Evolutionary conservation across 169 alveolate species (phyloP).

Genomic region (Plasmodium gaboni): DNA sequence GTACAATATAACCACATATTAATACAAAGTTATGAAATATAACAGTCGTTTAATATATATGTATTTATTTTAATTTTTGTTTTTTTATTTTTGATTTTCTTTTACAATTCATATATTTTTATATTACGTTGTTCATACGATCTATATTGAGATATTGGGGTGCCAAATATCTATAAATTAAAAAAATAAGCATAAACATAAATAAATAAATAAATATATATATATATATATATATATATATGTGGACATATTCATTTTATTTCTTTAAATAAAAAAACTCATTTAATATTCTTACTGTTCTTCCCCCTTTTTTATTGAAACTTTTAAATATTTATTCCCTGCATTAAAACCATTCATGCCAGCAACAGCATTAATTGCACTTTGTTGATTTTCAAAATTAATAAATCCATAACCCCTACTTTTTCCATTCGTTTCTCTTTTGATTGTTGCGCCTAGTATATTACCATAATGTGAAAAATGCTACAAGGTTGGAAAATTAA

Average conservation of each 20-base stretch:
- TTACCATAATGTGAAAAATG: slow-evolving; percentile 89
- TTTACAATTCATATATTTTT: neutral
- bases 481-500: slow-evolving; percentile 13
- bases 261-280: neutral
- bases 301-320: slow-evolving; percentile 91
- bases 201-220: neutral
- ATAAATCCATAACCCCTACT: slow-evolving; percentile 93
- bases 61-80: neutral
- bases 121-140: slow-evolving; percentile 62
- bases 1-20: neutral
- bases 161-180: slow-evolving; percentile 42
- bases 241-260: no score
- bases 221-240: neutral
- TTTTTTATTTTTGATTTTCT: neutral
- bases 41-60: neutral
- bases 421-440: slow-evolving; percentile 85
- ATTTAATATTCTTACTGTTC: slow-evolving; percentile 80
- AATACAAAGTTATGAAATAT: neutral
- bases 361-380: slow-evolving; percentile 91
- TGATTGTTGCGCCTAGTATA: slow-evolving; percentile 88
- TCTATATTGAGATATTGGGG: slow-evolving; percentile 67
- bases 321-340: slow-evolving; percentile 90
- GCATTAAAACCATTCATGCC: slow-evolving; percentile 90
- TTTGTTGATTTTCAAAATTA: slow-evolving; percentile 89
- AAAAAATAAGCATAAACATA: neutral